phyloP scores from a whole-genome alignment of 2,329 filamentous ascomycete genomes.

The Botryotinia globosa region DNA sequence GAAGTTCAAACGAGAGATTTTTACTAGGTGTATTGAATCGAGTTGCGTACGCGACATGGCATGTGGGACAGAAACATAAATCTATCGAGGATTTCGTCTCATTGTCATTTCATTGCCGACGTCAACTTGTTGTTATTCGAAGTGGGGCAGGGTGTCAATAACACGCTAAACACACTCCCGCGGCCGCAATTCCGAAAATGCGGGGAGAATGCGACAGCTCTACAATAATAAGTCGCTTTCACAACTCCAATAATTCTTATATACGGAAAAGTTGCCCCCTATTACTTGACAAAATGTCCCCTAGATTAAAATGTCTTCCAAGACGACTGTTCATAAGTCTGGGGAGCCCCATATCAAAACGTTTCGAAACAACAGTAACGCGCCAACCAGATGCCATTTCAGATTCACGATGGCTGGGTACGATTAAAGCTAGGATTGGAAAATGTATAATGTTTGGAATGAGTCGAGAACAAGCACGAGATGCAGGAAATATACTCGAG shows the following conservation, averaged over 20 bases:
- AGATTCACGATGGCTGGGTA: constrained; percentile 63
- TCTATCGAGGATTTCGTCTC: neutral
- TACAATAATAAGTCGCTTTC: neutral
- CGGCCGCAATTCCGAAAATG: constrained; percentile 12
- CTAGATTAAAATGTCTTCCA: neutral
- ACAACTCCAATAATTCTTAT: neutral
- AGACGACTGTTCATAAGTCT: neutral
- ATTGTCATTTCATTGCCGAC: neutral
- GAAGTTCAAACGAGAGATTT: neutral
- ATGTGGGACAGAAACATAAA: neutral
- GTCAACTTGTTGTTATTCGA: neutral
- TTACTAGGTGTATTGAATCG: neutral
- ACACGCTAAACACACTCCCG: neutral
- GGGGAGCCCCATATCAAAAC: neutral
- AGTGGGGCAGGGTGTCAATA: neutral
- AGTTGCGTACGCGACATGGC: neutral
- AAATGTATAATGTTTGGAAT: constrained; percentile 75
- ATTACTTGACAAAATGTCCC: neutral
- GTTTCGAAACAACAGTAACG: neutral
- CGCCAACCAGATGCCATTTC: neutral
- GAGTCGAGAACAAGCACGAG: constrained; percentile 52
- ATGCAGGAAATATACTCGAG: constrained; percentile 58
- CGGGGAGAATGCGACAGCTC: neutral
- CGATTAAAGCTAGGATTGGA: constrained; percentile 64
- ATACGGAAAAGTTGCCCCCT: neutral